A percentile compares a stretch with the other conserved stretches of the same genome.
phyloP scores from a whole-genome alignment of 441 rosid genomes.

The Macaranga tanarius region DNA sequence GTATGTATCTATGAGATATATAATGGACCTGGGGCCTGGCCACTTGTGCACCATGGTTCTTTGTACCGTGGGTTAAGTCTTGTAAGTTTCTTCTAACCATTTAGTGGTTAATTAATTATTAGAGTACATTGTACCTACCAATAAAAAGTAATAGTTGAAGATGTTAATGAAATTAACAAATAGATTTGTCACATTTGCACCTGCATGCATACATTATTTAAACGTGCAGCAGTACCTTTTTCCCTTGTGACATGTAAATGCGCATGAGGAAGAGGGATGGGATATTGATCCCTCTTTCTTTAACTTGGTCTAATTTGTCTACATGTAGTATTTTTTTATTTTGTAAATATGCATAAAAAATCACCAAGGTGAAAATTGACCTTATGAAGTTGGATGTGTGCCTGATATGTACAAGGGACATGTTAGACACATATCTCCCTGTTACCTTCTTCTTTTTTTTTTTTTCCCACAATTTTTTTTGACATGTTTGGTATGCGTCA shows the following conservation, averaged over 20 bases:
- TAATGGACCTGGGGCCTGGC: constrained; percentile 91
- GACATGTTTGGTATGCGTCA: background rate
- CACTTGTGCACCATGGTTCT: constrained; percentile 98
- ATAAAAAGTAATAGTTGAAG: background rate
- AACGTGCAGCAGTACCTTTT: background rate
- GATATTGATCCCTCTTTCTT: background rate
- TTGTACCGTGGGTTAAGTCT: constrained; percentile 93
- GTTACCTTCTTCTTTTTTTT: background rate
- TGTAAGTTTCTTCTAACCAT: constrained; percentile 54
- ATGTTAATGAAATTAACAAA: background rate
- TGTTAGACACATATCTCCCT: background rate
- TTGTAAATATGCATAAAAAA: background rate
- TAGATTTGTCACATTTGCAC: background rate
- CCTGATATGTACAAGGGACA: background rate
- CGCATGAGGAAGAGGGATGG: background rate
- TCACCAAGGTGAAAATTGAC: background rate
- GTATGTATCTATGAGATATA: constrained; percentile 95
- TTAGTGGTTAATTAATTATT: background rate
- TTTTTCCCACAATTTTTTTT: background rate
- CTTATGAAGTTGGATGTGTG: background rate
- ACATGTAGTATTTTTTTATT: background rate
- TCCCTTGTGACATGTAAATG: background rate
- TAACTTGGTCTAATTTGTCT: background rate
- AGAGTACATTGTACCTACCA: background rate
- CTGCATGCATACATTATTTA: background rate